Conservation (phyloP, 805 yeast species). For the Pichia paraexigua region DNA sequence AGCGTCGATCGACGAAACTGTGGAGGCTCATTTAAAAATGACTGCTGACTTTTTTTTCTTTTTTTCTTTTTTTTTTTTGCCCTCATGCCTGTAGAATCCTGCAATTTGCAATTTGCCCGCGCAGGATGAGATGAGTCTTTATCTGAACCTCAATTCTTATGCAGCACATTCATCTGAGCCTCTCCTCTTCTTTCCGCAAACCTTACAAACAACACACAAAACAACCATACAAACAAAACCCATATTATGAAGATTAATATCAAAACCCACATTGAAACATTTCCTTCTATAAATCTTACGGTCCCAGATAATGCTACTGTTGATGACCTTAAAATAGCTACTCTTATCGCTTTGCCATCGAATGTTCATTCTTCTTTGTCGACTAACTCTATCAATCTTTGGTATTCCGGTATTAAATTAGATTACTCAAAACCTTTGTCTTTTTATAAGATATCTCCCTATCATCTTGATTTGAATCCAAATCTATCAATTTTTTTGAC, state of each 20-base stretch:
- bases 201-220: neutral
- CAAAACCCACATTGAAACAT: neutral
- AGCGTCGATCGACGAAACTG: neutral
- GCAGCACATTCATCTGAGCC: too few relatives aligned
- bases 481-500: slow-evolving; percentile 27
- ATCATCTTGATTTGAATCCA: slow-evolving; percentile 6
- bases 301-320: slow-evolving; percentile 46
- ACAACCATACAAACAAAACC: neutral
- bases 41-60: neutral
- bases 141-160: too few relatives aligned
- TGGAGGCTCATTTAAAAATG: neutral
- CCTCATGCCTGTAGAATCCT: too few relatives aligned
- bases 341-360: slow-evolving; percentile 31
- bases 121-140: too few relatives aligned
- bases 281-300: slow-evolving; percentile 18
- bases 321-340: slow-evolving; percentile 40
- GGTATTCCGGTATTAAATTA: slow-evolving; percentile 29
- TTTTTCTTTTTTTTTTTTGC: too few relatives aligned
- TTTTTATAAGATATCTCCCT: slow-evolving; percentile 23
- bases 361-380: slow-evolving; percentile 14
- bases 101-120: too few relatives aligned
- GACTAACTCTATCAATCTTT: slow-evolving; percentile 19
- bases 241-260: neutral
- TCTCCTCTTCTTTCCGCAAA: too few relatives aligned
- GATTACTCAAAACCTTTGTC: slow-evolving; percentile 20